These are phyloP conservation scores for Blastobotrys elegans DNA, from an alignment of 1,139 yeast species.

Conservation along the genomic window DNA sequence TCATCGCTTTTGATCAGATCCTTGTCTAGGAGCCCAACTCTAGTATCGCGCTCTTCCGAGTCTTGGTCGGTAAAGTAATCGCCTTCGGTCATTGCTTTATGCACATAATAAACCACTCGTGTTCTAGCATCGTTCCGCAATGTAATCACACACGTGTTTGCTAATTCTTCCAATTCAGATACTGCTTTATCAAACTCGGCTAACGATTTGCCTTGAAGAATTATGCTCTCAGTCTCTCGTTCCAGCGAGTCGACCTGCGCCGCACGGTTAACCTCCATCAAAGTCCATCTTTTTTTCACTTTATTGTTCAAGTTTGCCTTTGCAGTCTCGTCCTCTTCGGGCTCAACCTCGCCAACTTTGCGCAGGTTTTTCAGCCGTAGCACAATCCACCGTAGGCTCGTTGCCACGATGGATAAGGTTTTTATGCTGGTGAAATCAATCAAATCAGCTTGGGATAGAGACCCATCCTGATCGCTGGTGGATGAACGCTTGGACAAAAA, in stretches of 20 bases:
- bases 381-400: constrained; percentile 27
- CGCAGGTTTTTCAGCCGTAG: constrained; percentile 22
- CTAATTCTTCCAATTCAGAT: constrained; percentile 42
- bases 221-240: constrained; percentile 17
- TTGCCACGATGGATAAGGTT: constrained; percentile 23
- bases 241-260: constrained; percentile 14
- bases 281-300: constrained; percentile 31
- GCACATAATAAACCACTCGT: constrained; percentile 56
- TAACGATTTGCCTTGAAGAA: constrained; percentile 38
- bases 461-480: constrained; percentile 10
- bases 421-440: constrained; percentile 24
- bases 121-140: constrained; percentile 64
- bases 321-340: constrained; percentile 11
- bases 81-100: constrained; percentile 40
- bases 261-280: constrained; percentile 25
- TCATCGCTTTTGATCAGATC: constrained; percentile 52
- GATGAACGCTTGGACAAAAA: constrained; percentile 18
- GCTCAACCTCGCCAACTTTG: constrained; percentile 16
- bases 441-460: constrained; percentile 20
- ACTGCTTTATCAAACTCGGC: constrained; percentile 47
- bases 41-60: constrained; percentile 62
- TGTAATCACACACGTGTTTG: constrained; percentile 48
- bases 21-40: constrained; percentile 54
- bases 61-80: constrained; percentile 42
- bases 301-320: constrained; percentile 19